Evolutionary conservation across 768 basidiomycete species (phyloP).

Genomic region (Hortiboletus flavorubellus): DNA sequence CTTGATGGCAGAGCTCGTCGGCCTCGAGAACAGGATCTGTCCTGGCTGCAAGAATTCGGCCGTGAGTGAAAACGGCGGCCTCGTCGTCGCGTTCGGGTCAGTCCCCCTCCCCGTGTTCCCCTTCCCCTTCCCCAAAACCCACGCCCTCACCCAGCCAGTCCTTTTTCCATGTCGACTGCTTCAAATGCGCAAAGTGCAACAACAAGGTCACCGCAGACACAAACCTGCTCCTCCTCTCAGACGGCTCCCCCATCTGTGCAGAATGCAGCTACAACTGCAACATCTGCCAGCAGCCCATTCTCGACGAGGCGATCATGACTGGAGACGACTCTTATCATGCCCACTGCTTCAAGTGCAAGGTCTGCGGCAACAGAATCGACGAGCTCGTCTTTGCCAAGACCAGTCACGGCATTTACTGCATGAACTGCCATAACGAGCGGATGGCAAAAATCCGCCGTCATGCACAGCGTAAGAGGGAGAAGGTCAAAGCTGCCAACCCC

Average conservation of each 20-base stretch:
- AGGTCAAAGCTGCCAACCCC: constrained; percentile 41
- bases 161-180: constrained; percentile 93
- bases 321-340: constrained; percentile 99
- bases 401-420: constrained; percentile 96
- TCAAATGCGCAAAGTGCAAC: constrained; percentile 95
- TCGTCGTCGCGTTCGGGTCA: constrained; percentile 96
- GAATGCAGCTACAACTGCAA: constrained; percentile 95
- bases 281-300: constrained; percentile 89
- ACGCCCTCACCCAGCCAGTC: constrained; percentile 58
- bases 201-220: constrained; percentile 94
- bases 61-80: constrained; percentile 74
- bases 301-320: constrained; percentile 99
- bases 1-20: constrained; percentile 19
- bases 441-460: constrained; percentile 91
- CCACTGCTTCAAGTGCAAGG: constrained; percentile 97
- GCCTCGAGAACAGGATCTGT: constrained; percentile 59
- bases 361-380: constrained; percentile 92
- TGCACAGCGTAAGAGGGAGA: constrained; percentile 81
- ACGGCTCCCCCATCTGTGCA: constrained; percentile 95
- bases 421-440: constrained; percentile 97
- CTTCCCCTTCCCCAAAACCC: constrained; percentile 7
- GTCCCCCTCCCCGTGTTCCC: constrained; percentile 27
- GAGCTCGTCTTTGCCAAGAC: constrained; percentile 99
- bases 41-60: constrained; percentile 82
- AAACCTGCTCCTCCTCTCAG: constrained; percentile 92